Evolutionary conservation across 148 eudicot genomes (phyloP), one percentile per base, ranked within the genome.

Genomic region (Cornus controversa): DNA sequence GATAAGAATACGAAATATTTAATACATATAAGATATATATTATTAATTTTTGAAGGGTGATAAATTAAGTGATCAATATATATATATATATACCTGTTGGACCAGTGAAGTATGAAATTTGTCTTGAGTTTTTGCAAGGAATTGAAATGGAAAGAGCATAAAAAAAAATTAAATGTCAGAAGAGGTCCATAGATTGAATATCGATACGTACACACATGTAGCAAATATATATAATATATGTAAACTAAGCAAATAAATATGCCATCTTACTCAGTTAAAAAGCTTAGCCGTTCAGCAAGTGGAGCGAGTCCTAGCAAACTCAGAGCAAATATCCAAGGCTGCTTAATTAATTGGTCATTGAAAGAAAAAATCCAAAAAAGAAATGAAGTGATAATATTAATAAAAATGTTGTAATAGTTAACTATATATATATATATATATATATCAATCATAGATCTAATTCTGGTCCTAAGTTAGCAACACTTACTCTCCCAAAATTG

Each of bases 261-360:
- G 24, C 24, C 31, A 15, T 31, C 87, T 83, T 86, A 90, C 93
- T 88, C 91, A 2, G 91, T 90, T 50, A 88, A 73, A 79, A 85
- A 90, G 84, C 91, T 88, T 69, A 86, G 81, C 74, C 93, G 81
- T 77, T 90, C 93, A 10, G 93, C 93, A 65, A 90, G 84, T 36
- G 93, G 93, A 5, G 89, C 83, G 28, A 90, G 86, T 50, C 90
- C 93, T 26, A 90, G 78, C 71, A 86, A 84, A 78, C 93, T 90
- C 75, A 88, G 68, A 37, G 82, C 87, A 75, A 90, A 90, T n/a
- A 88, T 73, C 93, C 91, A 90, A 2, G 87, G 78, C 93, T 90
- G 86, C 66, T 60, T n/a, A 22, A 20, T 54, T 14, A 2, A 14
- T 31, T 26, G 5, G 47, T 18, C 22, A 5, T 47, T 36, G 22